Base-by-base conservation (phyloP, 164 flowering plant species). In the Annona cherimola region DNA sequence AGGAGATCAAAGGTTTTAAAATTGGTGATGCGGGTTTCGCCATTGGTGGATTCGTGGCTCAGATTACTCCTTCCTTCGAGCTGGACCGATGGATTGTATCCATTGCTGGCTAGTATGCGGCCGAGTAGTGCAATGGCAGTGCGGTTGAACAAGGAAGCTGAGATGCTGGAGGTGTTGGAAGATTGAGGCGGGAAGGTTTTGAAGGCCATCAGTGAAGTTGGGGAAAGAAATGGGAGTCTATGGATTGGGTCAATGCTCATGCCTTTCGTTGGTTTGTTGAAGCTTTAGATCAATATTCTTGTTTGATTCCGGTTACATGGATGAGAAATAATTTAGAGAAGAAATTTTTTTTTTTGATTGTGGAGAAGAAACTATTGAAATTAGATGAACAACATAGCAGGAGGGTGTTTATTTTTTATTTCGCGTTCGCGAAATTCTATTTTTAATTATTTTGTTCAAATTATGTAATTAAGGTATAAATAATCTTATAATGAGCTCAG, bases 161-260 rank as follows among this genome's bases (percentile, higher is more conserved):
- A 69, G 54, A 40, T 74, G 6, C n/a, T 68, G 68, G 72, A 74
- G 65, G 54, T 46, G 18, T 63, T 74, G 68, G 68, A 67, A 41
- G 76, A 74, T 61, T 19, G 35, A 60, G 72, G 61, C 50, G 76
- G 72, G 35, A 69, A 19, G 50, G 61, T 12, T 6, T 3, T 71
- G 19, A 63, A 8, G 35, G 44, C 18, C 39, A 20, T 71, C 2
- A 71, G 67, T 62, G 73, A 71, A 43, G 67, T 63, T n/a, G 67
- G 45, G 19, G 73, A 71, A 67, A 61, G 20, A 3, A 45, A 71
- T 71, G 67, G 73, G 40, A 61, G 43, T 12, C 45, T 71, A 50
- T 71, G 73, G 73, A 62, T 71, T 35, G 73, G 73, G 2, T 71
- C 73, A 9, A 59, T 71, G 61, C 35, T 57, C 26, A 59, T 57